These are phyloP conservation scores for Paecilomyces fulvus DNA, from an alignment of 2,329 filamentous ascomycete genomes.

Conservation along the genomic window DNA sequence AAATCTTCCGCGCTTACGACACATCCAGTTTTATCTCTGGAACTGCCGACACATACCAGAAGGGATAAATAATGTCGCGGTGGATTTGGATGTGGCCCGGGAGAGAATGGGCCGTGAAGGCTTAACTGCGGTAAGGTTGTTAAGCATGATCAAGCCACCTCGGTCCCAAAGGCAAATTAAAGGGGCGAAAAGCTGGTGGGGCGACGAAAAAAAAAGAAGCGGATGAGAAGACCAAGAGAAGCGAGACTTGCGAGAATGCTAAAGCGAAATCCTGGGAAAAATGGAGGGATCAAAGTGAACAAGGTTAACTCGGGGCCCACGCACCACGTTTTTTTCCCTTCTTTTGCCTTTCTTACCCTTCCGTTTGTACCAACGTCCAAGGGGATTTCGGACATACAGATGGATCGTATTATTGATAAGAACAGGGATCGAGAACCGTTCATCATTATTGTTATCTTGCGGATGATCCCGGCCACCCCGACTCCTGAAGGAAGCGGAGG, in stretches of 20 bases:
- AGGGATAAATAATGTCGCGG: not conserved
- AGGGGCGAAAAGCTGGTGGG: not conserved
- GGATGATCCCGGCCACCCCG: not conserved
- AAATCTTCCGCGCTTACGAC: no score
- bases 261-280: not conserved
- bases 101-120: not conserved
- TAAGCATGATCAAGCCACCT: conserved; percentile 1
- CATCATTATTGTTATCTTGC: not conserved
- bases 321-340: not conserved
- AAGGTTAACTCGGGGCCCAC: not conserved
- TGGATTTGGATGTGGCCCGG: not conserved
- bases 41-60: not conserved
- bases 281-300: not conserved
- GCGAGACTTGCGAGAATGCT: not conserved
- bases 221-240: not conserved
- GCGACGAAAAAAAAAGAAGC: not conserved
- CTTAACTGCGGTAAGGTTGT: conserved; percentile 1
- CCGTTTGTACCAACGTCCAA: not conserved
- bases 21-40: no score
- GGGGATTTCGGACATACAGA: not conserved
- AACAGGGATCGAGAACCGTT: not conserved
- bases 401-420: not conserved
- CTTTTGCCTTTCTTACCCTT: not conserved
- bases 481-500: no score
- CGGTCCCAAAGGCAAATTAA: not conserved